Conservation (phyloP, 768 basidiomycete species). For the Harrya chromipes region DNA sequence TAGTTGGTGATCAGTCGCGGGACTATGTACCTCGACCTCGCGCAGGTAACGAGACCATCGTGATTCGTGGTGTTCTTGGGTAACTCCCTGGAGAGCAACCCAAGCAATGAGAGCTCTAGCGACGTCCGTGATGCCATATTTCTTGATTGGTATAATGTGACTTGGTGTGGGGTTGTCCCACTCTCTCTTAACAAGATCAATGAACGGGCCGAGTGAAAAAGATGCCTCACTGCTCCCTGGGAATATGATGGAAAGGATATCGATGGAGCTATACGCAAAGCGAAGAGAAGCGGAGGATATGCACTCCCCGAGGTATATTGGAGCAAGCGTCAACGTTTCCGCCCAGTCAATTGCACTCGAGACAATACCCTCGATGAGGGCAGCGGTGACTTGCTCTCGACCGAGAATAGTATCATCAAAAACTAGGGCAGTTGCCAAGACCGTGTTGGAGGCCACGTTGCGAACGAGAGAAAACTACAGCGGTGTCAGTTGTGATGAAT, state of each 20-base stretch:
- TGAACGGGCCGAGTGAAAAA: constrained; percentile 78
- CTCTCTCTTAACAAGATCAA: constrained; percentile 75
- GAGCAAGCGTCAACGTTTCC: constrained; percentile 70
- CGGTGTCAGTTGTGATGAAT: constrained; percentile 3
- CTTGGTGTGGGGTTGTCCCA: constrained; percentile 57
- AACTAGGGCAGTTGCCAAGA: constrained; percentile 54
- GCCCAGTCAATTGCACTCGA: constrained; percentile 59
- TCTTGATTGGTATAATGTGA: constrained; percentile 53
- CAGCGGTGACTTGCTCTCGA: constrained; percentile 54
- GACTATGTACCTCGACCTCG: constrained; percentile 62
- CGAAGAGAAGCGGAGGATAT: constrained; percentile 71
- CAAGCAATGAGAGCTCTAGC: constrained; percentile 72
- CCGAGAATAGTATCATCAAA: constrained; percentile 70
- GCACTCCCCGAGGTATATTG: constrained; percentile 72
- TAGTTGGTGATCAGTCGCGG: constrained; percentile 30
- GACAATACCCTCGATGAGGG: constrained; percentile 55
- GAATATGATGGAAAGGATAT: constrained; percentile 68
- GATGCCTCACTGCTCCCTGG: constrained; percentile 76
- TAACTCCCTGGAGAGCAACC: constrained; percentile 79
- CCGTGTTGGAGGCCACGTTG: constrained; percentile 53
- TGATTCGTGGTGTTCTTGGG: constrained; percentile 76
- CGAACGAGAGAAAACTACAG: constrained; percentile 67
- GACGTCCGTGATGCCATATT: constrained; percentile 62
- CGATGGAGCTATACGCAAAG: constrained; percentile 73
- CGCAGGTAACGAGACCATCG: constrained; percentile 62